A percentile compares a stretch with the other conserved stretches of the same genome.
Conservation (phyloP, 1,284 basidiomycete genomes). For the Leccinum subrobustum region DNA sequence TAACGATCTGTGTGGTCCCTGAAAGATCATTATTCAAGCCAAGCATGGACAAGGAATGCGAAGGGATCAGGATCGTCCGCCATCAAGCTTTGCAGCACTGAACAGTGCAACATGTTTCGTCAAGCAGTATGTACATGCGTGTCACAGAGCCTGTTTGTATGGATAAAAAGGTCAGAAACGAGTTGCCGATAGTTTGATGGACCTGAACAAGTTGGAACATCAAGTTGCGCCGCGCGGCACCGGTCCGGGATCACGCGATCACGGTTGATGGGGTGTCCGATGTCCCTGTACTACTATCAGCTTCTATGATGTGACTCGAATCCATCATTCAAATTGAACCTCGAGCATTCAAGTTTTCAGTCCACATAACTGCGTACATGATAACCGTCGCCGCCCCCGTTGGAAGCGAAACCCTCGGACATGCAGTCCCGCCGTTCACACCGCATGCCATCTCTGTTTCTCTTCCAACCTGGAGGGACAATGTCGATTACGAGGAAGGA, state of each 20-base stretch:
- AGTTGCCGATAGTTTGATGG: neutral
- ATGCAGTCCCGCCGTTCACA: slow-evolving; percentile 62
- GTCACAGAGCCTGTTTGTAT: neutral
- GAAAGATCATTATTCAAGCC: neutral
- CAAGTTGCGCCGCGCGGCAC: neutral
- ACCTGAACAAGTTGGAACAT: neutral
- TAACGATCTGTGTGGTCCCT: neutral
- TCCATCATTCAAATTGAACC: neutral
- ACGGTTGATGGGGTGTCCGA: neutral
- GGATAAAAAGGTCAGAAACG: neutral
- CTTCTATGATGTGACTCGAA: neutral
- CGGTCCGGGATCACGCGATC: neutral
- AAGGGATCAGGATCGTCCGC: too few relatives aligned
- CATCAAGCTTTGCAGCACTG: neutral
- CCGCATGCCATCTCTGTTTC: slow-evolving; percentile 98
- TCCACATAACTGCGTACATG: neutral
- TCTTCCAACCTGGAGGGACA: slow-evolving; percentile 92
- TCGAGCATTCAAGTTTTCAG: neutral
- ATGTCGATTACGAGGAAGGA: slow-evolving; percentile 92
- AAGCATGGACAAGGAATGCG: too few relatives aligned
- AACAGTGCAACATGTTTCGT: neutral
- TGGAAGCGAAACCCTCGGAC: slow-evolving; percentile 43
- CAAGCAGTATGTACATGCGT: neutral
- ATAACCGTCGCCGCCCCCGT: slow-evolving; percentile 17
- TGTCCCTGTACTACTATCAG: neutral